Evolutionary conservation across 345 rosid species (phyloP).

Genomic region (Eucalyptus regnans): DNA sequence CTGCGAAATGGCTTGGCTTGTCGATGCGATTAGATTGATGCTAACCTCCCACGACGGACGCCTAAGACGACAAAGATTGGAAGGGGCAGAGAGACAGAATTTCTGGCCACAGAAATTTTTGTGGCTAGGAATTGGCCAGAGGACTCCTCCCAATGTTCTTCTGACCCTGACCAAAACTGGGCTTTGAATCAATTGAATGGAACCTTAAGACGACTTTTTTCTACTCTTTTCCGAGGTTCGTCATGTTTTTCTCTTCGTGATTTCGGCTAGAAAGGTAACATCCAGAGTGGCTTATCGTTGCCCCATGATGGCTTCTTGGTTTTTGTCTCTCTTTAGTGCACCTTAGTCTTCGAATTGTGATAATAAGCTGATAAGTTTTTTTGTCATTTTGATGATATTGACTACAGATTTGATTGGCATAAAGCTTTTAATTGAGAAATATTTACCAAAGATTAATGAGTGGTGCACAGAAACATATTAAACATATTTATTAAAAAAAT

Average conservation of each 20-base stretch:
- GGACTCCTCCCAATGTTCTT: neutral
- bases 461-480: neutral
- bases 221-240: neutral
- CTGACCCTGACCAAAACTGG: neutral
- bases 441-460: neutral
- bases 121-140: neutral
- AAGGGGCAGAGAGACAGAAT: neutral
- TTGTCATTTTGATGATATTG: neutral
- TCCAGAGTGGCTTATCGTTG: neutral
- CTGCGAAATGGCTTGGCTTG: neutral
- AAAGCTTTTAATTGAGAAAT: neutral
- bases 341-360: neutral
- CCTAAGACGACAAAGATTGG: neutral
- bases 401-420: neutral
- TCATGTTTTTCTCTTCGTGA: neutral
- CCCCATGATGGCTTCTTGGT: neutral
- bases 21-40: neutral
- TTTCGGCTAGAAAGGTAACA: neutral
- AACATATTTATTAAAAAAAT: neutral
- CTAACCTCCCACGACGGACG: neutral
- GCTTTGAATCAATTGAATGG: neutral
- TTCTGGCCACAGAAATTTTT: neutral
- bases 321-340: neutral
- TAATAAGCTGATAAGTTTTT: neutral
- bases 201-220: neutral